Conservation (phyloP, 1,139 yeast genomes). For the Yamadazyma atmosphaerica region DNA sequence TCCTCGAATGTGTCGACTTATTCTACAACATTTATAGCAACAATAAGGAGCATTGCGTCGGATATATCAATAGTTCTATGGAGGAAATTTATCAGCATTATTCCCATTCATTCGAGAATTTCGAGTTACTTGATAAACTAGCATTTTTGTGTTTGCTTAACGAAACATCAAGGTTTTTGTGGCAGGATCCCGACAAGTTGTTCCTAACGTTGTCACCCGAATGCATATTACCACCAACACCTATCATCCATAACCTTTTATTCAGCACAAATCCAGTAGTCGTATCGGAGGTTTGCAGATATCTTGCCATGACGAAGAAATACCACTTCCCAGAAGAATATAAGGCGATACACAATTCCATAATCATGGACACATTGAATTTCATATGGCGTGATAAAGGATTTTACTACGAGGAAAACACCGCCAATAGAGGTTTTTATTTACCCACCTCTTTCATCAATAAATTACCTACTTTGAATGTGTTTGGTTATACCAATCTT, state of each 20-base stretch:
- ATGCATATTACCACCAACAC: conserved; percentile 8
- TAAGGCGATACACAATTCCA: conserved; percentile 49
- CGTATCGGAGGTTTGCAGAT: conserved; percentile 50
- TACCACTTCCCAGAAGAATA: conserved; percentile 21
- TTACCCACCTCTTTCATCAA: conserved; percentile 38
- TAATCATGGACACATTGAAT: conserved; percentile 61
- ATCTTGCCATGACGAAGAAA: conserved; percentile 45
- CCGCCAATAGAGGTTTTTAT: conserved; percentile 36
- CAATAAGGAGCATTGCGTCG: not conserved
- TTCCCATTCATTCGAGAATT: not conserved
- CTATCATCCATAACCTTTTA: conserved; percentile 10
- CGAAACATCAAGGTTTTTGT: not conserved
- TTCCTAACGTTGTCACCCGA: conserved; percentile 3
- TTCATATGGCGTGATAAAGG: conserved; percentile 61
- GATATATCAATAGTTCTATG: not conserved
- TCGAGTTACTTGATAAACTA: conserved; percentile 3
- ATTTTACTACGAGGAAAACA: conserved; percentile 18
- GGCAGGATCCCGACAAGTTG: not conserved
- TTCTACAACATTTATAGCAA: not conserved
- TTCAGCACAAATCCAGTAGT: conserved; percentile 31
- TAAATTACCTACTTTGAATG: conserved; percentile 35
- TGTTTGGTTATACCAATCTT: conserved; percentile 23
- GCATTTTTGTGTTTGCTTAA: conserved; percentile 9
- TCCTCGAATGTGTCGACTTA: not conserved
- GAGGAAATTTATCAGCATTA: not conserved